Base-by-base conservation (phyloP, 768 basidiomycete species). In the Auricularia cornea region DNA sequence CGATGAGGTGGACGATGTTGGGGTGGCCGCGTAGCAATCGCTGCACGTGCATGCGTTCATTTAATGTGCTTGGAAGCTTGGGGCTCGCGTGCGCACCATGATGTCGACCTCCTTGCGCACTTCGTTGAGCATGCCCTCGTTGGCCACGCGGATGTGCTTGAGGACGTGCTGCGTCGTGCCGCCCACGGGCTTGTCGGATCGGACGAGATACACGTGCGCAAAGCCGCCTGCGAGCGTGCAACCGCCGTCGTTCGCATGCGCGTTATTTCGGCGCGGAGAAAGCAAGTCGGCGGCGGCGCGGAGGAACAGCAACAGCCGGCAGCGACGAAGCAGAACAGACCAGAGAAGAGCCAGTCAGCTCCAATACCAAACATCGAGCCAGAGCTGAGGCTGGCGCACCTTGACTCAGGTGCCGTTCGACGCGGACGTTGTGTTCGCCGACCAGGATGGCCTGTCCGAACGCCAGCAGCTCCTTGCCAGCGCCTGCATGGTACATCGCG, bases 51-150 rank as follows among this genome's bases (percentile, higher is more conserved):
- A n/a, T n/a, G n/a, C 8, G 3, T 18, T 29, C 35, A 63, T 67
- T 62, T 64, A 61, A 63, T 68, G 68, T 76, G 69, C 75, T 73
- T 66, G 63, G 66, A 64, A 71, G 60, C 56, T 54, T 48, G 26
- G 56, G 54, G 59, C 65, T 62, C 38, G 23, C n/a, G n/a, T n/a
- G 70, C 82, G 69, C 70, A 98, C 97, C 97, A 99, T 99, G 67
- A 98, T 92, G 70, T 98, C 94, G 54, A 99, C 97, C 75, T 99
- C 97, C 76, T 90, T 94, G 81, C 92, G 90, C 51, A 98, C 96
- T 70, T 97, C 95, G 14, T 86, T 83, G 62, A 98, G 84, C 82
- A 95, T 92, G 38, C 82, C 78, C 72, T 98, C 92, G 72, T 88
- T 92, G 29, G 91, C 82, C 54, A 98, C 94, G 26, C 92, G 94